Conservation (phyloP, 108 stramenopile species). For the Stephanodiscus triporus region DNA sequence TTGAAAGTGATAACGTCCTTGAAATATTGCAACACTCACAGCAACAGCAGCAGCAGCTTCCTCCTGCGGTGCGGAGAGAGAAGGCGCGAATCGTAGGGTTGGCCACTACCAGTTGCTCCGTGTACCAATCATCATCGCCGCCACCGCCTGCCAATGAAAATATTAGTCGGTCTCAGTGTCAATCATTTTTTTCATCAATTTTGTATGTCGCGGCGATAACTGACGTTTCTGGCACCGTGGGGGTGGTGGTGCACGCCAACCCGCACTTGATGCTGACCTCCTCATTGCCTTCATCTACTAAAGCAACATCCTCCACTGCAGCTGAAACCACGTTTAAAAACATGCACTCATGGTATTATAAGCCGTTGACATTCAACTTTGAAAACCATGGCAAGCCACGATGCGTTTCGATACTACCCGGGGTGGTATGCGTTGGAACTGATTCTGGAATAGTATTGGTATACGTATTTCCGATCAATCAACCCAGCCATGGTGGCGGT, state of each 20-base stretch:
- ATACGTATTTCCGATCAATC: conserved; percentile 56
- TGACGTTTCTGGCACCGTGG: conserved; percentile 32
- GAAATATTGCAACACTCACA: background rate
- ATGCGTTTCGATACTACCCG: conserved; percentile 68
- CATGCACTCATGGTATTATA: conserved; percentile 23
- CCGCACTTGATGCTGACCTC: conserved; percentile 51
- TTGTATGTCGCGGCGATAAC: conserved; percentile 52
- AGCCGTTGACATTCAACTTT: conserved; percentile 57
- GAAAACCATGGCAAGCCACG: conserved; percentile 55
- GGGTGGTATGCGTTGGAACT: conserved; percentile 83
- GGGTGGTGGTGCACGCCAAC: conserved; percentile 48
- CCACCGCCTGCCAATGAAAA: background rate
- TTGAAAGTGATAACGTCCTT: conserved; percentile 6
- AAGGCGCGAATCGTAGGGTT: conserved; percentile 41
- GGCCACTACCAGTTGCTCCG: conserved; percentile 19
- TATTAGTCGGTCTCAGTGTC: background rate
- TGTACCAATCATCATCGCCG: background rate
- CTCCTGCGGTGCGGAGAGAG: background rate
- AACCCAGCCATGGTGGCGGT: background rate
- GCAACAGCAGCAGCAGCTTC: background rate
- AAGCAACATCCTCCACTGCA: conserved; percentile 19
- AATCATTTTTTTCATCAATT: conserved; percentile 5
- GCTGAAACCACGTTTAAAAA: background rate
- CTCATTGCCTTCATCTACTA: conserved; percentile 36
- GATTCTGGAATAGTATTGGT: conserved; percentile 66